These are phyloP conservation scores for Nemania sp. DNA, from an alignment of 2,329 filamentous ascomycete genomes.

Conservation along the genomic window DNA sequence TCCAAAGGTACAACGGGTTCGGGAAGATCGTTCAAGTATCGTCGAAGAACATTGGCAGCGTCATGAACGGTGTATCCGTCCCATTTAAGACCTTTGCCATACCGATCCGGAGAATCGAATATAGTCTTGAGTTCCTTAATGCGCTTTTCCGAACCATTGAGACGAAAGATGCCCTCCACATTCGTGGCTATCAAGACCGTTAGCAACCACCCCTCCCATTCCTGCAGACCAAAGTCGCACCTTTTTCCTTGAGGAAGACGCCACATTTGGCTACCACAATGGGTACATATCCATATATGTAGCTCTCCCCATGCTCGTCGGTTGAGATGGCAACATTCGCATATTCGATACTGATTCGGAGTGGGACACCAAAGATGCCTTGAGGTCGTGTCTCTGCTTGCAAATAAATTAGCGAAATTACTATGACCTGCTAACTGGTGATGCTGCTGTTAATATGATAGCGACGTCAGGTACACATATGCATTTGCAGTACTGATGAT, in stretches of 20 bases:
- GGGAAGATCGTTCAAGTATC: slow-evolving; percentile 94
- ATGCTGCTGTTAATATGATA: slow-evolving; percentile 22
- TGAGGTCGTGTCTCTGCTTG: slow-evolving; percentile 55
- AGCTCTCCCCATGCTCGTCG: slow-evolving; percentile 89
- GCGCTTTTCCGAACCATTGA: slow-evolving; percentile 94
- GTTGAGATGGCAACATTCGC: slow-evolving; percentile 98
- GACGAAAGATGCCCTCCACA: slow-evolving; percentile 93
- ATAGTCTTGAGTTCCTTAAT: slow-evolving; percentile 94
- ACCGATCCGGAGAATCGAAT: slow-evolving; percentile 93
- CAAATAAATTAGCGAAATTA: slow-evolving; percentile 31
- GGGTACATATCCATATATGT: slow-evolving; percentile 97
- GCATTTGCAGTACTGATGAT: background rate
- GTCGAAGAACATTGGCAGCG: slow-evolving; percentile 91
- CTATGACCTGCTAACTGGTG: background rate
- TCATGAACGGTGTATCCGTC: slow-evolving; percentile 98
- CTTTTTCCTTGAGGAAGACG: slow-evolving; percentile 96
- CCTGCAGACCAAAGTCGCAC: slow-evolving; percentile 53
- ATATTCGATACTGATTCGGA: slow-evolving; percentile 93
- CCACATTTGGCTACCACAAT: slow-evolving; percentile 99
- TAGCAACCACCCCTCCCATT: slow-evolving; percentile 23
- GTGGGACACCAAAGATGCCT: slow-evolving; percentile 92
- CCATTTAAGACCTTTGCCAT: slow-evolving; percentile 97
- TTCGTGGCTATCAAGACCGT: slow-evolving; percentile 71
- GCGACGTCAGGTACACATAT: background rate
- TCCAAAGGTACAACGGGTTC: slow-evolving; percentile 95